Conservation (phyloP, 164 flowering plant species). For the Magnolia changhungtana region DNA sequence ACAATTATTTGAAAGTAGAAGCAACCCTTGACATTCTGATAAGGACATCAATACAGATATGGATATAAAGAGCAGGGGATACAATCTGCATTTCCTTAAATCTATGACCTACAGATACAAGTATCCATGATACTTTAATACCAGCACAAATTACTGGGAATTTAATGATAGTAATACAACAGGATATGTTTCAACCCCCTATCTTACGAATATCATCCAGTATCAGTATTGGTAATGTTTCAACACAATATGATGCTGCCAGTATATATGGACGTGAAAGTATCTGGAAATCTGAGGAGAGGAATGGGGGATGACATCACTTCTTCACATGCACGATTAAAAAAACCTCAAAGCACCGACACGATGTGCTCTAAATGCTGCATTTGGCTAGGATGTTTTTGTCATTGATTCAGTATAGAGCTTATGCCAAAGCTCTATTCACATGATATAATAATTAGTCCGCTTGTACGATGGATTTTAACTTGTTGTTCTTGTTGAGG, state of each 20-base stretch:
- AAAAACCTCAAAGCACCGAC: neutral
- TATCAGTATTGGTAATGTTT: no score
- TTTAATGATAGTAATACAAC: neutral
- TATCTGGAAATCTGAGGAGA: neutral
- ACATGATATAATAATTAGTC: neutral
- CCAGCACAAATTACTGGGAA: neutral
- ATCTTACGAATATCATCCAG: no score
- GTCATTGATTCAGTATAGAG: neutral
- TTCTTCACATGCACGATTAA: neutral
- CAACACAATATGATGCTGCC: no score
- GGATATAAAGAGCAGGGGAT: neutral
- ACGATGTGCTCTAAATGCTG: neutral
- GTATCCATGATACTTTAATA: neutral
- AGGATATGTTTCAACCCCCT: neutral
- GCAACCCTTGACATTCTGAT: neutral
- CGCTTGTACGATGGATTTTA: neutral
- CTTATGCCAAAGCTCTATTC: neutral
- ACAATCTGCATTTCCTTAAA: neutral
- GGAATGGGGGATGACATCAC: neutral
- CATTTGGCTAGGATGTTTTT: neutral
- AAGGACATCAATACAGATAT: neutral
- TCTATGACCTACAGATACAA: neutral
- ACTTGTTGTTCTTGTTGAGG: neutral
- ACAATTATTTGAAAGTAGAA: neutral
- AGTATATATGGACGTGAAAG: no score